phyloP scores from a whole-genome alignment of 257 asterid species.

The Plectranthus barbatus region DNA sequence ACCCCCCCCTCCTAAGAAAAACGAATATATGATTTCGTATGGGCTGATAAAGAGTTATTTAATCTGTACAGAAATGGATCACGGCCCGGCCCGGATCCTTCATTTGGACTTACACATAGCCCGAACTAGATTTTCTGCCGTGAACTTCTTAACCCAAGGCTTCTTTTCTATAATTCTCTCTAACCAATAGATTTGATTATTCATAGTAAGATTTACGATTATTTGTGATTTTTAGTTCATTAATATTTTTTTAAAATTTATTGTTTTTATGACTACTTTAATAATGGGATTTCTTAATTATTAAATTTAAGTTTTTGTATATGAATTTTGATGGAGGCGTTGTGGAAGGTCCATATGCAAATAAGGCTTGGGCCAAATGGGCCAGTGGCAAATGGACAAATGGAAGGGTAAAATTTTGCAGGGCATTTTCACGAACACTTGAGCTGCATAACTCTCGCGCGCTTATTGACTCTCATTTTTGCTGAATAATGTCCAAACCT shows the following conservation, averaged over 20 bases:
- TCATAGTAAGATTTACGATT: too few relatives aligned
- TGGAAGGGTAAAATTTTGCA: background rate
- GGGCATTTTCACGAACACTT: constrained; percentile 23
- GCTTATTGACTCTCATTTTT: background rate
- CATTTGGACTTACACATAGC: background rate
- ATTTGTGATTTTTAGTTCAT: too few relatives aligned
- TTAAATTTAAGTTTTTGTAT: too few relatives aligned
- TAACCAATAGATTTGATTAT: too few relatives aligned
- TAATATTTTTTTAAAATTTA: too few relatives aligned
- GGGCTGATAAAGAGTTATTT: too few relatives aligned
- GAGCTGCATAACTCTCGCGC: background rate
- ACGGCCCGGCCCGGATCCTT: background rate
- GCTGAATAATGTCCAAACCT: constrained; percentile 23
- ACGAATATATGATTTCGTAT: too few relatives aligned
- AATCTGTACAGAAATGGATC: background rate
- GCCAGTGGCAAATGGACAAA: background rate
- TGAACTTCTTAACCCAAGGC: background rate
- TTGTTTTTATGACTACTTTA: too few relatives aligned
- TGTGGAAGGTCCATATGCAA: background rate
- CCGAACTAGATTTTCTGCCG: background rate
- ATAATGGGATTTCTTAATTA: too few relatives aligned
- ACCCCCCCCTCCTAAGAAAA: too few relatives aligned
- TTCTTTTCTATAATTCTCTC: too few relatives aligned
- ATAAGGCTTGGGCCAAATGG: background rate
- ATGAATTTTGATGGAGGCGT: too few relatives aligned